Conservation (phyloP, 2,329 filamentous ascomycete genomes). For the Fusarium abutilonis region DNA sequence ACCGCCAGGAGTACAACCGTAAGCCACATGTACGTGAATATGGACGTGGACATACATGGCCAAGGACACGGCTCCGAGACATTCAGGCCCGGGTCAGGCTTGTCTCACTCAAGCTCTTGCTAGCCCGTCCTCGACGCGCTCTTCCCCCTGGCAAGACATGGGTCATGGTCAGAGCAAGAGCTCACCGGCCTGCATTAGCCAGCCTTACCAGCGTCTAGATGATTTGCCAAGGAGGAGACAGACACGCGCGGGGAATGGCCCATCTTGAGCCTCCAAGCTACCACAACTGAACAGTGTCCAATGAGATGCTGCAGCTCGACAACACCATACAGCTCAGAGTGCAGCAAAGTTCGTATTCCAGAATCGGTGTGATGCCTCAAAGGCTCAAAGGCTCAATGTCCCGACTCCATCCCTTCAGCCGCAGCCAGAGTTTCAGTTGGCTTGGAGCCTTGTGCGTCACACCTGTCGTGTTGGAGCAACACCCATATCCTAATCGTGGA, state of each 20-base stretch:
- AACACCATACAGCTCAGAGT: conserved; percentile 14
- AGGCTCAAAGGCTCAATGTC: background rate
- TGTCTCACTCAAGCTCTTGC: conserved; percentile 16
- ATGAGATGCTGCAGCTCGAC: conserved; percentile 21
- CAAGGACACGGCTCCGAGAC: conserved; percentile 4
- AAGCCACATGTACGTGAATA: no score
- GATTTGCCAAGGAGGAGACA: background rate
- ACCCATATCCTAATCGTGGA: conserved; percentile 4
- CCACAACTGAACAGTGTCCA: conserved; percentile 23
- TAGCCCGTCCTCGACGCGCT: background rate
- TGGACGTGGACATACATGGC: no score
- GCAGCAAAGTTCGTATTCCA: conserved; percentile 37
- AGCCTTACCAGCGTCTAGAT: conserved; percentile 22
- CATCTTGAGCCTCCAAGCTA: conserved; percentile 23
- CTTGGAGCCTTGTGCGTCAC: conserved; percentile 28
- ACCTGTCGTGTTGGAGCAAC: conserved; percentile 4
- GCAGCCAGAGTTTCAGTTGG: conserved; percentile 17
- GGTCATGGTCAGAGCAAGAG: conserved; percentile 1
- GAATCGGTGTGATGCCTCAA: conserved; percentile 30
- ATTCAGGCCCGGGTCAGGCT: conserved; percentile 5
- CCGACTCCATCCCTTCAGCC: conserved; percentile 4
- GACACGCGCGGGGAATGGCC: background rate
- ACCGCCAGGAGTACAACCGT: background rate
- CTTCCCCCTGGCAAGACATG: conserved; percentile 14
- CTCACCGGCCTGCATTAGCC: conserved; percentile 32